Evolutionary conservation across 148 eudicot species (phyloP).

Genomic region (Simmondsia chinensis): DNA sequence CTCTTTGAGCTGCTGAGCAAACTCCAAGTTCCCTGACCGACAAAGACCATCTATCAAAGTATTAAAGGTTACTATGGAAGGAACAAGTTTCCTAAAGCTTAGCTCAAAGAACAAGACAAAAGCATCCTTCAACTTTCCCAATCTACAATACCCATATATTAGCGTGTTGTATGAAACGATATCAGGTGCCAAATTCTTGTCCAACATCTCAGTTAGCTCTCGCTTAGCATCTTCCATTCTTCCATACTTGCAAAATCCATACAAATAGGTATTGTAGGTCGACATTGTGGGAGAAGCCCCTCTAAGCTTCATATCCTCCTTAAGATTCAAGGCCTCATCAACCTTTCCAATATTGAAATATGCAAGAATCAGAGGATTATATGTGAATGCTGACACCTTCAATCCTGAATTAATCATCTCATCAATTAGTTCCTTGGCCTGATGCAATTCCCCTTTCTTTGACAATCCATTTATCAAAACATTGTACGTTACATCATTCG

Average conservation of each 20-base stretch:
- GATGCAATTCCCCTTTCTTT: conserved; percentile 30
- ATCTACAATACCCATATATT: conserved; percentile 47
- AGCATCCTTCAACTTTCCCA: conserved; percentile 37
- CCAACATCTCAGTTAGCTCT: conserved; percentile 30
- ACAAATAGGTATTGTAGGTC: conserved; percentile 37
- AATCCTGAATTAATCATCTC: conserved; percentile 33
- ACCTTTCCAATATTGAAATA: conserved; percentile 36
- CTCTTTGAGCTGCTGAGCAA: conserved; percentile 32
- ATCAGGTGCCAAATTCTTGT: conserved; percentile 32
- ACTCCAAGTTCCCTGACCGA: conserved; percentile 26
- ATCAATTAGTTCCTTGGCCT: conserved; percentile 30
- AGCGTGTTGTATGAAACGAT: conserved; percentile 40
- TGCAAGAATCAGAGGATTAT: conserved; percentile 45
- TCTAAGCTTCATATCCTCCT: conserved; percentile 31
- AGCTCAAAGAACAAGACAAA: conserved; percentile 30
- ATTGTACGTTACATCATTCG: conserved; percentile 45
- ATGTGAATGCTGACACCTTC: conserved; percentile 37
- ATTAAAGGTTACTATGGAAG: conserved; percentile 46
- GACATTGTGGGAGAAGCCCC: conserved; percentile 37
- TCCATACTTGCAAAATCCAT: conserved; percentile 38
- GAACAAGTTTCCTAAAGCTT: conserved; percentile 20
- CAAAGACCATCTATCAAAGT: conserved; percentile 41
- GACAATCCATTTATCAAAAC: conserved; percentile 44
- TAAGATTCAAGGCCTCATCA: conserved; percentile 28
- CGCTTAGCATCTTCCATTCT: conserved; percentile 31